Conservation (phyloP, 1,284 basidiomycete genomes). For the Agaricales sp. region DNA sequence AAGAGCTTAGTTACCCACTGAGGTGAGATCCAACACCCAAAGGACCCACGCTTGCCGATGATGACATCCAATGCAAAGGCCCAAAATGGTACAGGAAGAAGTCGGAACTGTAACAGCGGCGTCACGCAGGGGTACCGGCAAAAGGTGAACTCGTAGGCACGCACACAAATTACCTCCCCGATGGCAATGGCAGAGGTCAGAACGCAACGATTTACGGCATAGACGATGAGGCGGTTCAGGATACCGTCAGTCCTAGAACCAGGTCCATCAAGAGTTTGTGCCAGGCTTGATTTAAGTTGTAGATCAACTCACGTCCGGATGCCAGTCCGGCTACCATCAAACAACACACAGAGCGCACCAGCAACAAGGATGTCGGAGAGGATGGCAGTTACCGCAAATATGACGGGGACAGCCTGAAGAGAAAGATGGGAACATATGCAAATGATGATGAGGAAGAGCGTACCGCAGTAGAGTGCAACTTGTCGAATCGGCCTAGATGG, state of each 20-base stretch:
- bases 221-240: background rate
- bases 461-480: background rate
- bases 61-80: constrained; percentile 1
- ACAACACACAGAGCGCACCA: background rate
- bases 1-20: background rate
- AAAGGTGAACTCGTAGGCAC: no score
- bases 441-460: background rate
- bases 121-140: no score
- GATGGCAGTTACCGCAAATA: background rate
- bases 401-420: background rate
- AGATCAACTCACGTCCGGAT: background rate
- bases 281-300: no score
- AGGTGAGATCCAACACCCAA: no score
- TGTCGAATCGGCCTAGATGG: background rate
- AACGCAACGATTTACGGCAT: background rate
- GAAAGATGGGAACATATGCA: background rate
- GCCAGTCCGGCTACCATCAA: background rate
- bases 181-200: background rate
- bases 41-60: background rate
- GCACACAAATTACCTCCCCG: background rate
- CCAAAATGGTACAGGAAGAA: background rate
- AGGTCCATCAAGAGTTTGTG: background rate
- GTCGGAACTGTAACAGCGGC: background rate
- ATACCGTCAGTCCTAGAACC: background rate
- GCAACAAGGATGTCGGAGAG: constrained; percentile 1